Conservation (phyloP, 2,329 filamentous ascomycete species). For the Harringtonia lauricola region DNA sequence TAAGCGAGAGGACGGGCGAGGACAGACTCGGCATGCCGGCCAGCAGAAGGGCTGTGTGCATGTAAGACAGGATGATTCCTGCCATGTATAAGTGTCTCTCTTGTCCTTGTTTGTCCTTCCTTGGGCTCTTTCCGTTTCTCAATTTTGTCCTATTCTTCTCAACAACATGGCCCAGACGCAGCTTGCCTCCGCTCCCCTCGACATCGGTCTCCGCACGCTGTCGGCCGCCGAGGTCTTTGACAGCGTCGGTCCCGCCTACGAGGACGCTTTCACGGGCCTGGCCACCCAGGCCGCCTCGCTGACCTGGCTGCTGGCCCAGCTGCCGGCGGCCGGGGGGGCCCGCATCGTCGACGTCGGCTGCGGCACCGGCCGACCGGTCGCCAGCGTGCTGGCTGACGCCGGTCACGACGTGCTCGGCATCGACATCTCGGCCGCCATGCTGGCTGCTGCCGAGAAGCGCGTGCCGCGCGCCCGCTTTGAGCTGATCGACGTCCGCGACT, state of each 20-base stretch:
- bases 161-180: background rate
- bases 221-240: slow-evolving; percentile 16
- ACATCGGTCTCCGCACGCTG: slow-evolving; percentile 3
- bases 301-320: slow-evolving; percentile 15
- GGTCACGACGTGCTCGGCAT: slow-evolving; percentile 19
- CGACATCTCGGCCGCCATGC: slow-evolving; percentile 18
- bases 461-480: slow-evolving; percentile 16
- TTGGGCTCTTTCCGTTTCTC: background rate
- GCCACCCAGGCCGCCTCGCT: slow-evolving; percentile 13
- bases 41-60: too few relatives aligned
- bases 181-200: too few relatives aligned
- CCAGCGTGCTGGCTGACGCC: slow-evolving; percentile 14
- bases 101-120: too few relatives aligned
- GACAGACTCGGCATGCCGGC: too few relatives aligned
- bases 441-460: slow-evolving; percentile 13
- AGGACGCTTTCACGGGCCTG: slow-evolving; percentile 16
- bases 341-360: slow-evolving; percentile 18
- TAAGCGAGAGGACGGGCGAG: too few relatives aligned
- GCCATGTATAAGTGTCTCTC: too few relatives aligned
- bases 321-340: slow-evolving; percentile 6
- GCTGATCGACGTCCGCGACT: slow-evolving; percentile 15
- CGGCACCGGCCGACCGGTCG: slow-evolving; percentile 17
- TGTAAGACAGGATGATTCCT: too few relatives aligned
- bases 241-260: slow-evolving; percentile 16
- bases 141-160: background rate